Base-by-base conservation (phyloP, 1,139 yeast species). In the Pichia sp. region DNA sequence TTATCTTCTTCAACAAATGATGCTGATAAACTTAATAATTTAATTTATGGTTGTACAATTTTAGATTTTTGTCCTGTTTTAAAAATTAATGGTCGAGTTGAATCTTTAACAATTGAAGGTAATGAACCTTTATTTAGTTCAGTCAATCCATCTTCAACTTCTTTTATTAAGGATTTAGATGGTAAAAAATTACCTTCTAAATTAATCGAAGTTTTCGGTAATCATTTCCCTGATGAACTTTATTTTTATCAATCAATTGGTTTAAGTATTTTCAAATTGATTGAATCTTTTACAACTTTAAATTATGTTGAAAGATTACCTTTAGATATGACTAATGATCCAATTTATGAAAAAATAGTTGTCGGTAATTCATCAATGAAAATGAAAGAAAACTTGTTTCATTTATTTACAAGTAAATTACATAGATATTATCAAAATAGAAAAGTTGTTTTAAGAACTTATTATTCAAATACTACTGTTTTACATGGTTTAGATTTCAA, bases 401-500 rank as follows among this genome's bases (percentile, higher is more conserved):
- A 82, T 50, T 66, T 86, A 42, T 61, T 89, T 24, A 79, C 94
- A 14, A 81, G 78, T 51, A 73, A 81, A 24, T 70, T 89, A 52
- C 83, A 88, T 44, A 77, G 97, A 57, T 91, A 86, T 61, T 88
- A 80, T 60, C 96, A 89, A 59, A 81, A 76, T 44, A 86, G 83
- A 57, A 79, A 74, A 45, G 70, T 85, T 23, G 63, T 67, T 33
- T 73, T 78, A 27, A 65, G 67, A 23, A 76, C 72, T 42, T 83
- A 87, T 80, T 82, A 72, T 57, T 14, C n/a, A 18, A 74, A 74
- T 33, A 72, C 72, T 13, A 52, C 61, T 3, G 70, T 68, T 11
- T 52, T 61, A 9, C 55, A 67, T 28, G 73, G 70, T 42, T 60
- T 82, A 24, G 70, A 72, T 33, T 78, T 77, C 50, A 68, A 83